Base-by-base conservation (phyloP, 495 filamentous ascomycete genomes). In the Physcia stellaris region DNA sequence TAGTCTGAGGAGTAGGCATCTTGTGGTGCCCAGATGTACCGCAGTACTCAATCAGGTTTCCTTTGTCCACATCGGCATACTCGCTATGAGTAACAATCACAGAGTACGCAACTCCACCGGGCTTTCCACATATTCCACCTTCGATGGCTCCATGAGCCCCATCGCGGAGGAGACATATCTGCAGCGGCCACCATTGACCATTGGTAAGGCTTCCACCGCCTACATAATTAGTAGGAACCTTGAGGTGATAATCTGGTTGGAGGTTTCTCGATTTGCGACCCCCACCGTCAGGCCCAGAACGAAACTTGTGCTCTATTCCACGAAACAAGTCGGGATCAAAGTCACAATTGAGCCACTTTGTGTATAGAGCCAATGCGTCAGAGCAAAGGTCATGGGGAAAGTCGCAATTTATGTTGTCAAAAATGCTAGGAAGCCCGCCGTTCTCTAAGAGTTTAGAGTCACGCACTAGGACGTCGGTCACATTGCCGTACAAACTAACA, bases 141-240 rank as follows among this genome's bases (percentile, higher is more conserved):
- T 72, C 66, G 2, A 52, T 35, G 17, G 50, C 51, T 4, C 73
- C 73, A 32, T 77, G 73, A 5, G 68, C 72, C 2, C 73, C 73
- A 39, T 75, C 73, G 20, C 72, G 58, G 2, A 70, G 37, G 1
- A 63, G 59, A 40, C 57, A 60, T 4, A 75, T 59, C 24, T 71
- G 67, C 2, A 61, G 47, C 0, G 68, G 72, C 68, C 66, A 77
- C 70, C 73, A 75, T 39, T 72, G 61, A 1, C 73, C 73, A 38
- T 65, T 60, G 3, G 63, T 42, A 10, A 75, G 56, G 9, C 57
- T 42, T 24, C 68, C 66, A 20, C 60, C 51, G 6, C 73, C 73
- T 32, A 57, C 42, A 30, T 53, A 51, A 28, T 60, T 58, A 4
- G 56, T 37, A 10, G 46, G 42, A 1, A 46, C 36, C 13, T 42